Percentiles rank a stretch among this genome's conserved stretches.
Conservation (phyloP, 306 rosid species). For the Luffa acutangula region DNA sequence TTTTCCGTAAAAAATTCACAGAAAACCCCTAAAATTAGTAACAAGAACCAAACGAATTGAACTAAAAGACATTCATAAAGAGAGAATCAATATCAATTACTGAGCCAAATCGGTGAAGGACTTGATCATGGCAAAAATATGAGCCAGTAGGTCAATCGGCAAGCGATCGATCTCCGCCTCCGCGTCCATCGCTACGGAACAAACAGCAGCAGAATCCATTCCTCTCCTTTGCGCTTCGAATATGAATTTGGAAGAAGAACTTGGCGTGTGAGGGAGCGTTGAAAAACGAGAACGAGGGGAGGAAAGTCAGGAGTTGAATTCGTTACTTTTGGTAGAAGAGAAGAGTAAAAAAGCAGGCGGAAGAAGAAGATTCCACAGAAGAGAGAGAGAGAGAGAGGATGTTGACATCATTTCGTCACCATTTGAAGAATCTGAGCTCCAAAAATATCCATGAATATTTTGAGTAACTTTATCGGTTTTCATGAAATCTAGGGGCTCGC, state of each 20-base stretch:
- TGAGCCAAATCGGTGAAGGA: constrained; percentile 95
- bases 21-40: background rate
- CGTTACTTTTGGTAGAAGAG: background rate
- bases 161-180: constrained; percentile 70
- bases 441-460: background rate
- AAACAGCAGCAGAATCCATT: background rate
- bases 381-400: background rate
- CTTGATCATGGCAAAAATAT: constrained; percentile 45
- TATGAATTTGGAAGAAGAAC: background rate
- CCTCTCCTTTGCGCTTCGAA: background rate
- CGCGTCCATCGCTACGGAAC: constrained; percentile 25
- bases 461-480: too few relatives aligned
- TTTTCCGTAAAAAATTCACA: background rate
- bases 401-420: background rate
- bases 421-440: background rate
- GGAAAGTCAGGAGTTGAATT: background rate
- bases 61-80: background rate
- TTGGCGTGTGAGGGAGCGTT: background rate
- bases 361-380: background rate
- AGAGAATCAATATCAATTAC: constrained; percentile 23
- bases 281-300: background rate
- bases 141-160: constrained; percentile 67
- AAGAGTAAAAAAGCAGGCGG: background rate
- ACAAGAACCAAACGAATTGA: background rate
- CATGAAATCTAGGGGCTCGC: background rate